Percentiles rank a stretch among this genome's conserved stretches.
Evolutionary conservation across 805 yeast species (phyloP).

Genomic region (Candida gorgasii): DNA sequence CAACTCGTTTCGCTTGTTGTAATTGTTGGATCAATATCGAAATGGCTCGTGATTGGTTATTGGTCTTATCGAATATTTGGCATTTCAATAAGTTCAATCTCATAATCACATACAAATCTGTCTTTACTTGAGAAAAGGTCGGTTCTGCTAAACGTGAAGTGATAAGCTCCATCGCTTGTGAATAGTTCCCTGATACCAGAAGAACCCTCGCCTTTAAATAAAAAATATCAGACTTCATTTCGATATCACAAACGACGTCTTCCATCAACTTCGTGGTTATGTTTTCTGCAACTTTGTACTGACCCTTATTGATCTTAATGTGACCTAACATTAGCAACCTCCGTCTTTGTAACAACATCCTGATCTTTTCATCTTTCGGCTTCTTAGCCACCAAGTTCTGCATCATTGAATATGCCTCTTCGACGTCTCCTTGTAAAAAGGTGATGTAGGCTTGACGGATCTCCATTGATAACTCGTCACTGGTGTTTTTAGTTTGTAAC

Average conservation of each 20-base stretch:
- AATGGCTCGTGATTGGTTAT: constrained; percentile 50
- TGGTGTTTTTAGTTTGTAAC: constrained; percentile 24
- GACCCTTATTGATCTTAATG: constrained; percentile 38
- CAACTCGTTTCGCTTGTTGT: constrained; percentile 46
- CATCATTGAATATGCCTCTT: constrained; percentile 37
- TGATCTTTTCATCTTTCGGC: constrained; percentile 36
- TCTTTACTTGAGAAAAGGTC: constrained; percentile 16
- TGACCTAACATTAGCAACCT: constrained; percentile 39
- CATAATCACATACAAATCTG: constrained; percentile 46
- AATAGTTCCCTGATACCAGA: constrained; percentile 31
- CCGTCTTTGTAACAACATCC: constrained; percentile 42
- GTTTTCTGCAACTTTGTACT: constrained; percentile 33
- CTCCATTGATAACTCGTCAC: constrained; percentile 40
- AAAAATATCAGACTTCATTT: constrained; percentile 28
- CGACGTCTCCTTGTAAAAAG: constrained; percentile 42
- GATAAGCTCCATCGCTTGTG: constrained; percentile 28
- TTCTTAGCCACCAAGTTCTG: constrained; percentile 27
- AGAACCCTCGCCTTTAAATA: constrained; percentile 30
- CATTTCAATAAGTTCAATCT: constrained; percentile 51
- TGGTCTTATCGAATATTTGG: constrained; percentile 40
- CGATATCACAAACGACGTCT: constrained; percentile 33
- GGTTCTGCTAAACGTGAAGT: constrained; percentile 19
- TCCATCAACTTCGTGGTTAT: constrained; percentile 30
- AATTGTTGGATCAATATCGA: constrained; percentile 52
- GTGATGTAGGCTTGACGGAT: constrained; percentile 40